A percentile compares a stretch with the other conserved stretches of the same genome.
Evolutionary conservation across 371 early-diverging fungal species (phyloP).

Genomic region (Mucor indicus): DNA sequence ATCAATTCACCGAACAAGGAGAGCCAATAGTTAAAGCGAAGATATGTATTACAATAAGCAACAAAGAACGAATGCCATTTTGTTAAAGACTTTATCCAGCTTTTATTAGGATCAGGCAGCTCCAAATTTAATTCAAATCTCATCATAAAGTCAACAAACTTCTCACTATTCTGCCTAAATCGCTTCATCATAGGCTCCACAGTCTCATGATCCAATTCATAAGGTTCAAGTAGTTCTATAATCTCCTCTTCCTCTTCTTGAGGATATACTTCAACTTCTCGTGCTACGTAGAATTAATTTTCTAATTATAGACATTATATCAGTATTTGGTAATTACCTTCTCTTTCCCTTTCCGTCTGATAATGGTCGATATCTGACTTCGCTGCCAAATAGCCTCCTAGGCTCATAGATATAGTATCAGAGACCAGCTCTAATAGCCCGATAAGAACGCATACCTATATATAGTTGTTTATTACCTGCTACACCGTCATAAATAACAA

Average conservation of each 20-base stretch:
- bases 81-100: constrained; percentile 48
- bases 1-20: constrained; percentile 70
- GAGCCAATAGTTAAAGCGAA: constrained; percentile 66
- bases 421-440: constrained; percentile 71
- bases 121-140: constrained; percentile 68
- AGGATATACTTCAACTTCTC: constrained; percentile 57
- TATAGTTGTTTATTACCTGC: no score
- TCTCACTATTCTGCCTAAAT: constrained; percentile 52
- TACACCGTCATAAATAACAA: constrained; percentile 68
- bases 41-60: constrained; percentile 25
- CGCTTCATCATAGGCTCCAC: constrained; percentile 57
- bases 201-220: constrained; percentile 53
- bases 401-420: constrained; percentile 55
- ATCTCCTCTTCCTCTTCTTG: constrained; percentile 68
- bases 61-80: not conserved
- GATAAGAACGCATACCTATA: no score
- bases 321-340: constrained; percentile 28
- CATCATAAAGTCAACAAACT: constrained; percentile 78
- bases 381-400: constrained; percentile 52
- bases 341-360: constrained; percentile 56
- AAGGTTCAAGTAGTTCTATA: constrained; percentile 56
- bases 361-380: constrained; percentile 63
- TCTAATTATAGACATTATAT: no score
- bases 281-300: constrained; percentile 20
- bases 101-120: constrained; percentile 56